Evolutionary conservation across 164 flowering plant species (phyloP), one percentile per base, ranked within the genome.

Genomic region (Pachysandra terminalis): DNA sequence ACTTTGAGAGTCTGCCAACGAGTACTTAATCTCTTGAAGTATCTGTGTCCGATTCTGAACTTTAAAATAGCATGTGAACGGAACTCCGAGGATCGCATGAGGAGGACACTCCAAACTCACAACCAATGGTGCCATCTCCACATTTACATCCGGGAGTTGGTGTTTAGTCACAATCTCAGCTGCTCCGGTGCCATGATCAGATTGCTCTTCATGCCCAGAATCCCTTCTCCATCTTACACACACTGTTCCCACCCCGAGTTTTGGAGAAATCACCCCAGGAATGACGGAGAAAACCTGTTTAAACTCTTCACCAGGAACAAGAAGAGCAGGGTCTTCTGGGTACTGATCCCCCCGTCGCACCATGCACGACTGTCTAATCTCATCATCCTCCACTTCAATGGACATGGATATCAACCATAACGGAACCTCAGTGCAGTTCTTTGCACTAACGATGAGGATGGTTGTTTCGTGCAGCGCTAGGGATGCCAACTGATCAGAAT

Each of bases 41-140:
- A 91, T 67, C 61, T 76, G 69, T 22, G 98, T 90, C 59, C 81
- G 87, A 72, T 96, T 96, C 59, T 65, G 69, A 69, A 96, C 83
- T 64, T 69, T 90, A 67, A 90, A 59, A 49, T 73, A 81, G 78
- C 78, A 91, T 19, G 88, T 80, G 76, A 96, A 96, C n/a, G 99
- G 92, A 27, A 77, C 82, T 53, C 98, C 97, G 49, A 90, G 84
- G 67, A 87, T 69, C 17, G 93, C 91, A 78, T 86, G 85, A 73
- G 99, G 93, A 35, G 97, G 99, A 57, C 96, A 93, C 63, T 87
- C 89, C 80, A 90, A 67, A 67, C 75, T 78, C 74, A 93, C 82
- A 41, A 88, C 68, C 70, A 96, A 27, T 0, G 96, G 95, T 22
- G 94, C 73, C 56, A 69, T 60, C 78, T 96, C 99, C 41, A 85